A percentile compares a stretch with the other conserved stretches of the same genome.
Evolutionary conservation across 1,284 basidiomycete genomes (phyloP).

Genomic region (Rhizopogon parksii): DNA sequence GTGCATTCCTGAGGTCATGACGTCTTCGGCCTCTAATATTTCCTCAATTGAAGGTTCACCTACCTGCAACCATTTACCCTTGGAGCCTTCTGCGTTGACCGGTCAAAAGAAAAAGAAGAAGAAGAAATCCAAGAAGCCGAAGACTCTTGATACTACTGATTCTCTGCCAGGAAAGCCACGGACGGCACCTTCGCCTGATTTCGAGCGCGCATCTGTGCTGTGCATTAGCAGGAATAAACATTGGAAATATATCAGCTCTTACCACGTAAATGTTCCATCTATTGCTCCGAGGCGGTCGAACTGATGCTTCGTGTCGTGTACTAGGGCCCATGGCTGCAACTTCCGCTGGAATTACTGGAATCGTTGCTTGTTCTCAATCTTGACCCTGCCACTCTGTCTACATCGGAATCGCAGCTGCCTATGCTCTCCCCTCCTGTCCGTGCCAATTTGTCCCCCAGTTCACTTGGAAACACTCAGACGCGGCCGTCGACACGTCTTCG

Average conservation of each 20-base stretch:
- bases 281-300: neutral
- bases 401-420: constrained; percentile 38
- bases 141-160: constrained; percentile 17
- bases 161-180: constrained; percentile 8
- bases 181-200: constrained; percentile 26
- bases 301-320: neutral
- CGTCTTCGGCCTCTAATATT: constrained; percentile 4
- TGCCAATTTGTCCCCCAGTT: constrained; percentile 18
- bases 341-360: constrained; percentile 76
- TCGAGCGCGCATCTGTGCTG: constrained; percentile 48
- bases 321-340: constrained; percentile 80
- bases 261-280: constrained; percentile 54
- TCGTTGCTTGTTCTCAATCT: constrained; percentile 70
- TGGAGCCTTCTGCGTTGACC: constrained; percentile 1
- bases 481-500: constrained; percentile 21
- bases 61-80: constrained; percentile 6
- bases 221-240: constrained; percentile 83
- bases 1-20: constrained; percentile 6
- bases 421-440: constrained; percentile 24
- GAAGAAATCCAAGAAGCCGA: constrained; percentile 54
- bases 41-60: constrained; percentile 12
- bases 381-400: constrained; percentile 57
- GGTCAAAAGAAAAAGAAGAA: constrained; percentile 68
- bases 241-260: constrained; percentile 82
- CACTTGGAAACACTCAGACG: constrained; percentile 8